These are phyloP conservation scores for Massariosphaeria phaeospora DNA, from an alignment of 495 filamentous ascomycete species.

Conservation along the genomic window DNA sequence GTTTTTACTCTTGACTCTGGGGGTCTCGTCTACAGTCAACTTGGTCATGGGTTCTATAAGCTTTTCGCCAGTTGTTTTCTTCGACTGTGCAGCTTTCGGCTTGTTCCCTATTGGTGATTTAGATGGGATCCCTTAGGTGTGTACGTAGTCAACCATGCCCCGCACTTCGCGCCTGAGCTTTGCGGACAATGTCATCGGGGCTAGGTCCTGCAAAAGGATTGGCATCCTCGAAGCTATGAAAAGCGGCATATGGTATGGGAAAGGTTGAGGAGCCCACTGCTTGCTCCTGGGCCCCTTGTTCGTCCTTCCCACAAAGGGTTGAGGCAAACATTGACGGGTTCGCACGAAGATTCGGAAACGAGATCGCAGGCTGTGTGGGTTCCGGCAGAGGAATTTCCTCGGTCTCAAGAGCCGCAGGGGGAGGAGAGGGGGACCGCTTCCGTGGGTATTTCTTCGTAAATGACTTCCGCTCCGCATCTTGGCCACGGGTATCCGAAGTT, in stretches of 20 bases:
- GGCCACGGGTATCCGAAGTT: background rate
- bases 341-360: constrained; percentile 33
- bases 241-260: constrained; percentile 52
- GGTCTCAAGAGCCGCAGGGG: constrained; percentile 33
- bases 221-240: constrained; percentile 47
- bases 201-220: constrained; percentile 82
- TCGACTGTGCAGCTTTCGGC: constrained; percentile 45
- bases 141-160: constrained; percentile 18
- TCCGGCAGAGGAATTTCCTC: constrained; percentile 14
- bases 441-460: constrained; percentile 19
- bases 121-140: constrained; percentile 17
- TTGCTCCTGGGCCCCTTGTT: constrained; percentile 35
- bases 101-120: constrained; percentile 42
- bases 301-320: constrained; percentile 45
- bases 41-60: constrained; percentile 43
- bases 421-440: constrained; percentile 16
- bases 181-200: constrained; percentile 84
- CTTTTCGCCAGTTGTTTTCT: constrained; percentile 46
- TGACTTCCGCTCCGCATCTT: background rate
- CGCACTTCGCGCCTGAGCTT: constrained; percentile 89
- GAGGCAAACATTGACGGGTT: constrained; percentile 56
- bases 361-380: constrained; percentile 2
- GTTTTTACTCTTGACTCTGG: constrained; percentile 76
- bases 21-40: constrained; percentile 62
- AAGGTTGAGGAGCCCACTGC: constrained; percentile 43